These are phyloP conservation scores for Phaeotremella fagi DNA, from an alignment of 768 basidiomycete genomes.

Conservation along the genomic window DNA sequence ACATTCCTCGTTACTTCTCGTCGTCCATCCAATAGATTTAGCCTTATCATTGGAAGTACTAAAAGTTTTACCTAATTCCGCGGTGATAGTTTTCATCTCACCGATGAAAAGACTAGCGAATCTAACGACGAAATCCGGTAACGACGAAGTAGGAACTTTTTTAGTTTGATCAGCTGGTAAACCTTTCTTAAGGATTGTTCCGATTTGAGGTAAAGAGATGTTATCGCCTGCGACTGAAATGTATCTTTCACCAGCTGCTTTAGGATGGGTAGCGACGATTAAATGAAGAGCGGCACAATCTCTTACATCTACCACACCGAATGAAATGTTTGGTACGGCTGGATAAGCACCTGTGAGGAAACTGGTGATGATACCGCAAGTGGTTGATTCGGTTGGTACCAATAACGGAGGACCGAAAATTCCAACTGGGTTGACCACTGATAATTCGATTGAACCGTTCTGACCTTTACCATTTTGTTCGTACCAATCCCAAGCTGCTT, in stretches of 20 bases:
- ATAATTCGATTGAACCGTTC: not conserved
- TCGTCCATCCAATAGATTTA: not conserved
- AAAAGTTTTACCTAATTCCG: not conserved
- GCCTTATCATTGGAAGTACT: not conserved
- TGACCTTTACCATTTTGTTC: not conserved
- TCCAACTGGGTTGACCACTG: not conserved
- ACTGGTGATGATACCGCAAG: not conserved
- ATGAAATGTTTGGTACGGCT: conserved; percentile 2
- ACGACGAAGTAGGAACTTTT: not conserved
- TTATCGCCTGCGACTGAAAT: not conserved
- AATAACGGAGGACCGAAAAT: conserved; percentile 6
- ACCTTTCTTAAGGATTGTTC: not conserved
- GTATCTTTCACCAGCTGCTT: conserved; percentile 6
- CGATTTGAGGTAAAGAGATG: not conserved
- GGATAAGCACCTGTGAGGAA: conserved; percentile 1
- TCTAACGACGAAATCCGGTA: not conserved
- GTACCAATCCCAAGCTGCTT: conserved; percentile 6
- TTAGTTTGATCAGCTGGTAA: not conserved
- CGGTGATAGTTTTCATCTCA: not conserved
- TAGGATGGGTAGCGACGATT: conserved; percentile 1
- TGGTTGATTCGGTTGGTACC: not conserved
- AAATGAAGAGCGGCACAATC: conserved; percentile 11
- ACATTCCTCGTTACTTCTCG: not conserved
- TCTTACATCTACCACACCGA: conserved; percentile 7
- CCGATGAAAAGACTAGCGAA: not conserved